Evolutionary conservation across 495 filamentous ascomycete species (phyloP).

Genomic region (Trichocladium uniseriatum): DNA sequence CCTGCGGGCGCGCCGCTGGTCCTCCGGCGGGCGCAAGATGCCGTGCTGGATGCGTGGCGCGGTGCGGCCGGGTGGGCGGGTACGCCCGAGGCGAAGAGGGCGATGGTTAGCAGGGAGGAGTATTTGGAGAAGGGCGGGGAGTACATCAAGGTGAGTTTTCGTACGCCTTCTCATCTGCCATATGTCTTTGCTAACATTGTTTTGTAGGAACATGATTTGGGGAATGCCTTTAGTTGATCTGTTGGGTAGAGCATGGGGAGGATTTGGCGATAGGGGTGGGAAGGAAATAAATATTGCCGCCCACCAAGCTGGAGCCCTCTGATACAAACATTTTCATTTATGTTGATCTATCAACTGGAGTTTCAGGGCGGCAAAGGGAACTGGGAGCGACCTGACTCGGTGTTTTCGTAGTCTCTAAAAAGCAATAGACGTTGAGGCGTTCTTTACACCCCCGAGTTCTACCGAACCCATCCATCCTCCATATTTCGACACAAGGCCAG

Average conservation of each 20-base stretch:
- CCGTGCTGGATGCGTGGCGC: constrained; percentile 80
- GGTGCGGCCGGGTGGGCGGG: constrained; percentile 77
- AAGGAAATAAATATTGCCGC: no score
- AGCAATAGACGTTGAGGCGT: no score
- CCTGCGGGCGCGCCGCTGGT: constrained; percentile 55
- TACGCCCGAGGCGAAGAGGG: constrained; percentile 37
- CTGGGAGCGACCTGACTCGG: no score
- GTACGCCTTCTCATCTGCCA: constrained; percentile 6
- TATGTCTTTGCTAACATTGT: constrained; percentile 3
- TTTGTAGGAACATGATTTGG: constrained; percentile 67
- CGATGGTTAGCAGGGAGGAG: constrained; percentile 58
- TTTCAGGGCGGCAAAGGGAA: no score
- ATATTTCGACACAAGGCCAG: no score
- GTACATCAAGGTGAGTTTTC: constrained; percentile 68
- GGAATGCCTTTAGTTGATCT: constrained; percentile 48
- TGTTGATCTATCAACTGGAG: no score
- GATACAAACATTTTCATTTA: no score
- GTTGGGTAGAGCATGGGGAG: background rate
- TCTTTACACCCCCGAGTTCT: no score
- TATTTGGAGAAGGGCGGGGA: constrained; percentile 78
- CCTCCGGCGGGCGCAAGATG: constrained; percentile 62
- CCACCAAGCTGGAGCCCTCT: no score
- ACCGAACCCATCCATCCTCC: no score
- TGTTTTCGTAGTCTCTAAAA: no score
- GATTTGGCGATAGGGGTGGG: no score